phyloP scores from a whole-genome alignment of 2,329 filamentous ascomycete species.

The Trichothecium sympodiale region DNA sequence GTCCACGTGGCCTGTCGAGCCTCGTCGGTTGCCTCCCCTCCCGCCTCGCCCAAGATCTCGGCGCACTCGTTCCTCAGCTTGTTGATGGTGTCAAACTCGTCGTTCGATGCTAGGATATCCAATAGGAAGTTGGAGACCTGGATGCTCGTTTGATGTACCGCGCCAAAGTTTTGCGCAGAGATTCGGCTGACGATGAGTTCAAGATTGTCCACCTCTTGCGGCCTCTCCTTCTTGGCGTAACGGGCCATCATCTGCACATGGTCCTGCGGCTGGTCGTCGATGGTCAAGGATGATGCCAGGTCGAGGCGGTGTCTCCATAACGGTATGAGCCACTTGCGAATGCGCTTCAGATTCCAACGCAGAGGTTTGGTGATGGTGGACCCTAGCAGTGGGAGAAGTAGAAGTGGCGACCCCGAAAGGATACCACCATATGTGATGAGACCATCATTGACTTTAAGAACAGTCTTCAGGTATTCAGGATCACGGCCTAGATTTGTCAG shows the following conservation, averaged over 20 bases:
- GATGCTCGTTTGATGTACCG: conserved; percentile 28
- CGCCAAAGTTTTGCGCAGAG: conserved; percentile 21
- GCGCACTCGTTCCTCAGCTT: conserved; percentile 25
- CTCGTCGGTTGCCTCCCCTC: conserved; percentile 5
- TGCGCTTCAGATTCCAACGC: conserved; percentile 11
- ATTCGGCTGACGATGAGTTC: conserved; percentile 20
- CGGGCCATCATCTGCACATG: conserved; percentile 29
- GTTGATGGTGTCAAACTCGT: conserved; percentile 23
- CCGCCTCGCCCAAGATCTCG: conserved; percentile 12
- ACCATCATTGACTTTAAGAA: conserved; percentile 17
- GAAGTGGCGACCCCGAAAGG: conserved; percentile 5
- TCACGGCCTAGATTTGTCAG: conserved; percentile 14
- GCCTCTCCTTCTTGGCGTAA: conserved; percentile 25
- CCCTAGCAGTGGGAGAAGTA: too few relatives aligned
- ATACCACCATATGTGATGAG: conserved; percentile 21
- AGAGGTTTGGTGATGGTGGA: conserved; percentile 2
- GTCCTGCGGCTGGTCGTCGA: conserved; percentile 17
- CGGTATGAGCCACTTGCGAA: conserved; percentile 16
- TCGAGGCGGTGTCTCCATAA: conserved; percentile 13
- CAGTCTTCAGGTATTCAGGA: conserved; percentile 19
- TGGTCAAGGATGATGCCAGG: not conserved
- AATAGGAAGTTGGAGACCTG: conserved; percentile 27
- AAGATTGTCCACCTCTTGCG: conserved; percentile 19
- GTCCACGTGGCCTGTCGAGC: conserved; percentile 20
- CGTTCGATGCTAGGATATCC: conserved; percentile 23